phyloP scores from a whole-genome alignment of 176 grass and related monocot species.

The Oryza nivara region DNA sequence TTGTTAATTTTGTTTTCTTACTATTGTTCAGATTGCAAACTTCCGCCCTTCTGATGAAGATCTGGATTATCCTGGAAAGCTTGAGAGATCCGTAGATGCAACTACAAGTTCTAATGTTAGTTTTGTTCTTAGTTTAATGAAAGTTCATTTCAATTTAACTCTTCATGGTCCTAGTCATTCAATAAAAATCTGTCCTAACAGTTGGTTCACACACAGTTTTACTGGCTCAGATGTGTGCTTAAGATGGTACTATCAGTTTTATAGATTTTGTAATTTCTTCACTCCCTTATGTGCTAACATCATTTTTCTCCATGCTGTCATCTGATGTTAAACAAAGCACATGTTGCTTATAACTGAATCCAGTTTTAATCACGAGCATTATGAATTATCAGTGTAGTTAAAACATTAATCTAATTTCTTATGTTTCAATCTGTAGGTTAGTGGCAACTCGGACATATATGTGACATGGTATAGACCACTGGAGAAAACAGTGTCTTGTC shows the following conservation, averaged over 20 bases:
- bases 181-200: neutral
- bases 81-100: slow-evolving; percentile 57
- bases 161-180: neutral
- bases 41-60: slow-evolving; percentile 83
- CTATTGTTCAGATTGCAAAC: slow-evolving; percentile 81
- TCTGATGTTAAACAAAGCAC: slow-evolving; percentile 24
- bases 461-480: slow-evolving; percentile 89
- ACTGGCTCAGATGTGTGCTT: neutral
- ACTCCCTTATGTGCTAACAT: neutral
- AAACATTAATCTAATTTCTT: slow-evolving; percentile 22
- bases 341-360: slow-evolving; percentile 23
- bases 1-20: slow-evolving; percentile 35
- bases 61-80: slow-evolving; percentile 95
- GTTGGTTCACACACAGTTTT: slow-evolving; percentile 15
- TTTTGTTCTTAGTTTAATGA: slow-evolving; percentile 39
- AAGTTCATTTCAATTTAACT: slow-evolving; percentile 22
- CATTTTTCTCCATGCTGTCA: neutral
- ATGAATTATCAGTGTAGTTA: neutral
- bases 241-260: neutral
- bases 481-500: slow-evolving; percentile 97
- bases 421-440: slow-evolving; percentile 57
- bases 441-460: slow-evolving; percentile 73
- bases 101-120: slow-evolving; percentile 77
- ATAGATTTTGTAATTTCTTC: slow-evolving; percentile 21
- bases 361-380: neutral